Percentiles rank a stretch among this genome's conserved stretches.
phyloP scores from a whole-genome alignment of 305 asterid genomes.

The Fraxinus sp. region DNA sequence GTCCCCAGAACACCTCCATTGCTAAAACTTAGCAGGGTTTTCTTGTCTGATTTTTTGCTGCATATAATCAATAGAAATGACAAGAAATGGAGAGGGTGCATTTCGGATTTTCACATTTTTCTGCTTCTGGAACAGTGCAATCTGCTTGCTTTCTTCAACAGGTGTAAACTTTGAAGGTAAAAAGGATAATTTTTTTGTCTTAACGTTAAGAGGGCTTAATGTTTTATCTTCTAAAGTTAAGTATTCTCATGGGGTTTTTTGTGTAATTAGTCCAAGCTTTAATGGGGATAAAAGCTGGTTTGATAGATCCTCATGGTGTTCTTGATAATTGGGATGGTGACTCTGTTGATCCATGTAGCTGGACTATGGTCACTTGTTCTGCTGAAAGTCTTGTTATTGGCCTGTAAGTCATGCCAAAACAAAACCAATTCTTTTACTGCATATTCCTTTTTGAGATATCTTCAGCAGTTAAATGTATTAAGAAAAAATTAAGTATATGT shows the following conservation, averaged over 20 bases:
- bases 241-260: neutral
- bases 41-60: neutral
- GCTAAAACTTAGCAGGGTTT: slow-evolving; percentile 1
- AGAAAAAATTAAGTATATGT: neutral
- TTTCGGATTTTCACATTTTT: slow-evolving; percentile 28
- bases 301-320: slow-evolving; percentile 88
- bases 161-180: slow-evolving; percentile 60
- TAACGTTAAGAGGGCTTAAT: neutral
- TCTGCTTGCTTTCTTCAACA: slow-evolving; percentile 41
- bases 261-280: slow-evolving; percentile 73
- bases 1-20: slow-evolving; percentile 11
- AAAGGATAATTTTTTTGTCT: neutral
- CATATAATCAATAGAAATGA: slow-evolving; percentile 18
- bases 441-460: neutral
- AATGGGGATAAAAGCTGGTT: slow-evolving; percentile 64
- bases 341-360: slow-evolving; percentile 98
- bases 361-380: slow-evolving; percentile 96
- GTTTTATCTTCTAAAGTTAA: neutral
- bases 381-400: slow-evolving; percentile 78
- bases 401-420: slow-evolving; percentile 49
- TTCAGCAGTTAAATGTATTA: neutral
- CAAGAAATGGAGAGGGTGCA: slow-evolving; percentile 19
- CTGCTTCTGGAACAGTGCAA: slow-evolving; percentile 29
- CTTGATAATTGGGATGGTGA: slow-evolving; percentile 95
- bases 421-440: neutral